Percentiles rank a stretch among this genome's conserved stretches.
Conservation (phyloP, 2,329 filamentous ascomycete genomes). For the Verruconis gallopava region DNA sequence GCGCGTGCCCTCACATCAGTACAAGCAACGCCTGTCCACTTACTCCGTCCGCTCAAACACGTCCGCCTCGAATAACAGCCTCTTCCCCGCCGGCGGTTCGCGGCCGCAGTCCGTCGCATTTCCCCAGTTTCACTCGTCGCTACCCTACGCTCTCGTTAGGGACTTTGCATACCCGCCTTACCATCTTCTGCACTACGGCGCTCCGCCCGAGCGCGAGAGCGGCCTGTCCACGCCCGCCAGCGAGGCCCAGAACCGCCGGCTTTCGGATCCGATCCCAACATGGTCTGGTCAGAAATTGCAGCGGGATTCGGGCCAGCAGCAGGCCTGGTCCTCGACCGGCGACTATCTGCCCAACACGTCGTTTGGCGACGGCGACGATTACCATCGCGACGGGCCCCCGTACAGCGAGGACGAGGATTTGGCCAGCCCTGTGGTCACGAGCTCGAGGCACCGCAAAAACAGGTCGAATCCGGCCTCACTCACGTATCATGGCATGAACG, state of each 20-base stretch:
- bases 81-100: no score
- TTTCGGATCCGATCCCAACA: slow-evolving; percentile 68
- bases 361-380: slow-evolving; percentile 70
- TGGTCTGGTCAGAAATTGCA: slow-evolving; percentile 46
- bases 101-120: slow-evolving; percentile 72
- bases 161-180: slow-evolving; percentile 83
- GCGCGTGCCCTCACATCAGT: slow-evolving; percentile 49
- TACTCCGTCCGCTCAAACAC: slow-evolving; percentile 30
- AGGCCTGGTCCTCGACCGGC: slow-evolving; percentile 21
- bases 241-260: slow-evolving; percentile 54
- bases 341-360: slow-evolving; percentile 70
- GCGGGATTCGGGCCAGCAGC: slow-evolving; percentile 1
- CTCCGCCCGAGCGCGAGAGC: slow-evolving; percentile 65
- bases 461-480: slow-evolving; percentile 32
- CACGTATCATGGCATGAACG: slow-evolving; percentile 35
- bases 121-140: slow-evolving; percentile 70
- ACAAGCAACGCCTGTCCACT: slow-evolving; percentile 70
- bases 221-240: slow-evolving; percentile 75
- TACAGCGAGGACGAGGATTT: slow-evolving; percentile 95
- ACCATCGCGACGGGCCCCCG: slow-evolving; percentile 59
- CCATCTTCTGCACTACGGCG: slow-evolving; percentile 87
- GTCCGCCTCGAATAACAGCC: slow-evolving; percentile 3
- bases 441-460: slow-evolving; percentile 73
- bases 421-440: slow-evolving; percentile 75
- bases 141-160: slow-evolving; percentile 79